These are phyloP conservation scores for Sarocladium kiliense DNA, from an alignment of 2,329 filamentous ascomycete genomes.

Conservation along the genomic window DNA sequence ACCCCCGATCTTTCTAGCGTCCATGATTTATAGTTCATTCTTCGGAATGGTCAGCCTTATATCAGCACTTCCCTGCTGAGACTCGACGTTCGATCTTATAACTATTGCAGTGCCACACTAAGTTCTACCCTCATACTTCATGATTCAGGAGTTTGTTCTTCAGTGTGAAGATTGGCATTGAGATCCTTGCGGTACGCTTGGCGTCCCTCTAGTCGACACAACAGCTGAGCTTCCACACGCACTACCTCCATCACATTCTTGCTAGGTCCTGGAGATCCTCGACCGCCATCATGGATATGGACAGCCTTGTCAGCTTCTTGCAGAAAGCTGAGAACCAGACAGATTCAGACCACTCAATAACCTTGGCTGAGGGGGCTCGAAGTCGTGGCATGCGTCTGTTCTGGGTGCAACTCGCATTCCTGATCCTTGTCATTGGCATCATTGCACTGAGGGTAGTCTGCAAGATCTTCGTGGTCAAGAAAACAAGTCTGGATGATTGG, in stretches of 20 bases:
- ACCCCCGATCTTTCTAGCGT: neutral
- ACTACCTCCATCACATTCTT: neutral
- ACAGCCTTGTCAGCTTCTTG: neutral
- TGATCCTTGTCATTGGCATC: slow-evolving; percentile 30
- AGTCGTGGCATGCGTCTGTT: slow-evolving; percentile 15
- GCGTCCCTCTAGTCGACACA: too few species aligned
- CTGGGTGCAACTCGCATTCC: slow-evolving; percentile 21
- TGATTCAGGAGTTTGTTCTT: too few species aligned
- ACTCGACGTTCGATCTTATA: too few species aligned
- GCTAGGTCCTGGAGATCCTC: neutral
- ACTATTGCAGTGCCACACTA: too few species aligned
- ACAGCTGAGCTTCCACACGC: too few species aligned
- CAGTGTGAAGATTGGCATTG: too few species aligned
- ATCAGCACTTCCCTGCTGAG: neutral
- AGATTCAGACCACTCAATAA: neutral
- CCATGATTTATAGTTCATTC: neutral
- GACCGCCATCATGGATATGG: neutral
- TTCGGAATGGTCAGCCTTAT: neutral
- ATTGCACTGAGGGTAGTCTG: slow-evolving; percentile 41
- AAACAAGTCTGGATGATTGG: slow-evolving; percentile 40
- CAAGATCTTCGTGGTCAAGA: slow-evolving; percentile 36
- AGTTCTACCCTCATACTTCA: too few species aligned
- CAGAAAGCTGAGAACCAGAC: neutral
- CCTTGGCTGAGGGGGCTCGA: neutral
- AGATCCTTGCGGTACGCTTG: too few species aligned